Conservation (phyloP, 805 yeast genomes). For the Starmerella riodocensis region DNA sequence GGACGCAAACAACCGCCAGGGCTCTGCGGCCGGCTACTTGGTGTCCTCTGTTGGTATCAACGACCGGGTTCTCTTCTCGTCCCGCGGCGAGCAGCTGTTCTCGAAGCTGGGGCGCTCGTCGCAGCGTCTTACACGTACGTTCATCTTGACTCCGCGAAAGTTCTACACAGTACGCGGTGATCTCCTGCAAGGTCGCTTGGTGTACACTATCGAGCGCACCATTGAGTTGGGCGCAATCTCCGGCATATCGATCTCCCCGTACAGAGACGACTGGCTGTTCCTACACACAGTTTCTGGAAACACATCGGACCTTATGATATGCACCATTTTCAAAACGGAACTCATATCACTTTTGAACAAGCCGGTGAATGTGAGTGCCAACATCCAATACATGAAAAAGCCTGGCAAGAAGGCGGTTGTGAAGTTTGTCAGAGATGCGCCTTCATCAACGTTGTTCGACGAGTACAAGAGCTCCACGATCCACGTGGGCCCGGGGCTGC, state of each 20-base stretch:
- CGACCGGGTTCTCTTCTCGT: constrained; percentile 63
- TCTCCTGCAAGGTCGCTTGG: constrained; percentile 47
- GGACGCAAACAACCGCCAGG: constrained; percentile 57
- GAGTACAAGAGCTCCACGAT: constrained; percentile 79
- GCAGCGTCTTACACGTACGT: constrained; percentile 55
- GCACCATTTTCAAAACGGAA: constrained; percentile 80
- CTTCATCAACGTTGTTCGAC: constrained; percentile 61
- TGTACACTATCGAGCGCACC: constrained; percentile 48
- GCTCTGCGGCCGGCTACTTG: constrained; percentile 65
- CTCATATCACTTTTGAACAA: constrained; percentile 37
- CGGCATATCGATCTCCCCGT: constrained; percentile 53
- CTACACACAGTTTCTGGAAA: constrained; percentile 37
- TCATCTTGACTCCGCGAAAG: constrained; percentile 49
- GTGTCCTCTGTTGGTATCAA: constrained; percentile 53
- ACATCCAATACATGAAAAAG: constrained; percentile 76
- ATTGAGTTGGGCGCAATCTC: constrained; percentile 48
- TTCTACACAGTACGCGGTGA: constrained; percentile 65
- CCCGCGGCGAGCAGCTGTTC: constrained; percentile 65
- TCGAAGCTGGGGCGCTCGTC: constrained; percentile 91
- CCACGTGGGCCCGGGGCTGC: constrained; percentile 60
- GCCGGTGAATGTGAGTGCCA: constrained; percentile 51
- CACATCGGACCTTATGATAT: constrained; percentile 68
- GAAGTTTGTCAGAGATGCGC: constrained; percentile 46
- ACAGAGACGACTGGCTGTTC: constrained; percentile 91
- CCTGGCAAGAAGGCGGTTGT: constrained; percentile 67